Evolutionary conservation across 352 stramenopile genomes (phyloP).

Genomic region (Globisporangium heterothallicum): DNA sequence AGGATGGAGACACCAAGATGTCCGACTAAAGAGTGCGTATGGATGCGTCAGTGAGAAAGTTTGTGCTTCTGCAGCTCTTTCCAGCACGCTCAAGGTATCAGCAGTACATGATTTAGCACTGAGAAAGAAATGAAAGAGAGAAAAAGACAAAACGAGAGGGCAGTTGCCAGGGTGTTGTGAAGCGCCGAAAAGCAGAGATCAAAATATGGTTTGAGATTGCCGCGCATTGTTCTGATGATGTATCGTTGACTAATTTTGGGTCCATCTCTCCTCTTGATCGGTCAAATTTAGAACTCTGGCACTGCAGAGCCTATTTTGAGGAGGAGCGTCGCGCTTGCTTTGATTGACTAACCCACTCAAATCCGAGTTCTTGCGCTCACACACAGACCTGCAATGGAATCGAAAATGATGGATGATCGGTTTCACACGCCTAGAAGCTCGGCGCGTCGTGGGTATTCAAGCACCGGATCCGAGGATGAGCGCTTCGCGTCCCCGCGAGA

Average conservation of each 20-base stretch:
- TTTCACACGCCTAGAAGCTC: conserved; percentile 68
- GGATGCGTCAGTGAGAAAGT: neutral
- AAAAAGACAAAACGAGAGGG: neutral
- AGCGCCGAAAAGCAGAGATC: conserved; percentile 1
- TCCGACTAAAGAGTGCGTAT: conserved; percentile 47
- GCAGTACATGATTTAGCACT: no score
- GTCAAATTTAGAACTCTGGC: conserved; percentile 1
- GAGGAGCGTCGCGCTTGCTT: no score
- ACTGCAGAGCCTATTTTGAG: no score
- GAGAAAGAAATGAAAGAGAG: neutral
- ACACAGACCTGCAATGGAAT: conserved; percentile 26
- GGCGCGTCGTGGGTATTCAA: conserved; percentile 48
- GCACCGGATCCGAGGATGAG: conserved; percentile 47
- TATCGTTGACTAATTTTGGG: neutral
- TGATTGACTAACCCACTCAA: neutral
- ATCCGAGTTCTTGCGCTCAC: neutral
- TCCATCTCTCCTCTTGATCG: neutral
- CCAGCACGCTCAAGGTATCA: neutral
- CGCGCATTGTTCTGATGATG: neutral
- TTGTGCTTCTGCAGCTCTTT: neutral
- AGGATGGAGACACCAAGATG: conserved; percentile 79
- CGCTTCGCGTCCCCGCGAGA: conserved; percentile 52
- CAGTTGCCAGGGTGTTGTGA: conserved; percentile 8
- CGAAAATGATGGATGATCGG: conserved; percentile 40
- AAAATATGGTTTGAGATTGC: neutral